Base-by-base conservation (phyloP, 75 land plant species). In the Selaginella moellendorffii region DNA sequence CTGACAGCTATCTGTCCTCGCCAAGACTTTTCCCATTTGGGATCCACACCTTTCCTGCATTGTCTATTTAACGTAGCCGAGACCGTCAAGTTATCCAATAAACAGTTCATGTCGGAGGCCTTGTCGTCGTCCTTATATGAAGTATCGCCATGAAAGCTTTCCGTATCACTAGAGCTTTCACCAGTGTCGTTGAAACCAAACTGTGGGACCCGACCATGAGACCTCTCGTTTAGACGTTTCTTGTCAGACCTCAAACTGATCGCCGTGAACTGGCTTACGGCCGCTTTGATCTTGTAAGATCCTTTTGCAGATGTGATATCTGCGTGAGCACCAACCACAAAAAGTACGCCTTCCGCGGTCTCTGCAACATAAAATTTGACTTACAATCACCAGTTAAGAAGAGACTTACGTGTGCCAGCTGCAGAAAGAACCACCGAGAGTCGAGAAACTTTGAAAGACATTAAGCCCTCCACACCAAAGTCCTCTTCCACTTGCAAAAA, bases 1-100 rank as follows among this genome's bases (percentile, higher is more conserved):
- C 74, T 66, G 42, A 87, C 31, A 67, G 80, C 72, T 66, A 80
- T 77, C 46, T 54, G 71, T 19, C 97, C 97, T 54, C 63, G 53
- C 92, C 97, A 91, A 23, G 64, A 62, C 28, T 69, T 66, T 36
- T 63, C 69, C 66, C 52, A 31, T 19, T 71, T 52, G 46, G 46
- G 10, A 36, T 36, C 10, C 5, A 36, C 46, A 36, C 46, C 46
- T 36, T 14, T 36, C 14, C 10, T 36, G 14, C 5, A 36, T 14
- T 36, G 46, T 5, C 46, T 36, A 36, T 14, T 36, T 36, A 36
- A 36, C 5, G 46, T 5, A 5, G 46, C 5, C 5, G 46, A 36
- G 14, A 36, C 46, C 5, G 46, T 36, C 14, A 36, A 36, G 46
- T 5, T 5, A 14, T 36, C 46, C 5, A 36, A 14, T 36, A 36